Percentiles rank a stretch among this genome's conserved stretches.
These are phyloP conservation scores for Pichia sp. DNA, from an alignment of 1,139 yeast genomes.

Conservation along the genomic window DNA sequence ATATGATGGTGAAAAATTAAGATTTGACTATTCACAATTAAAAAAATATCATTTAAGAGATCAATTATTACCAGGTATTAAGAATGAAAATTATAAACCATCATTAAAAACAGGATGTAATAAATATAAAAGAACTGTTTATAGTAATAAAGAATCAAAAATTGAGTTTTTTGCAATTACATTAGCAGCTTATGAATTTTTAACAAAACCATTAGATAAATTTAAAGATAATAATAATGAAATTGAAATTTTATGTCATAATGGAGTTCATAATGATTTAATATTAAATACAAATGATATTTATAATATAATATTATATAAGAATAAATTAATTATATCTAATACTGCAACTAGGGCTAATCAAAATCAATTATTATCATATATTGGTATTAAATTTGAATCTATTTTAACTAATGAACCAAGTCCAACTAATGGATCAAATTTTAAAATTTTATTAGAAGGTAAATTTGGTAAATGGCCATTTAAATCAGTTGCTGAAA, in stretches of 20 bases:
- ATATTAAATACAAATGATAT: conserved; percentile 3
- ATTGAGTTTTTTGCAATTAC: conserved; percentile 9
- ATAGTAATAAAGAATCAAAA: conserved; percentile 7
- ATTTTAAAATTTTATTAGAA: conserved; percentile 14
- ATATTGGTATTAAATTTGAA: conserved; percentile 19
- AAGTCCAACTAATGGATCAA: conserved; percentile 10
- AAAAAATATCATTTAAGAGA: conserved; percentile 3
- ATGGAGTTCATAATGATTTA: conserved; percentile 18
- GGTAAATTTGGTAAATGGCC: conserved; percentile 13
- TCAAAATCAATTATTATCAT: conserved; percentile 10
- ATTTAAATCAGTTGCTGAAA: conserved; percentile 15
- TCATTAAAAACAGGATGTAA: background rate
- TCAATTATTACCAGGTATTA: conserved; percentile 1
- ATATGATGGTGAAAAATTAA: background rate
- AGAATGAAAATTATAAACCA: background rate
- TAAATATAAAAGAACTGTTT: background rate
- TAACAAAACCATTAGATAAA: background rate
- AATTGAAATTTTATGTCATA: conserved; percentile 16
- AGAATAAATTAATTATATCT: conserved; percentile 16
- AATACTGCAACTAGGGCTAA: conserved; percentile 11
- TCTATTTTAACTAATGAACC: conserved; percentile 6
- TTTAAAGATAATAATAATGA: background rate
- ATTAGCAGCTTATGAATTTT: conserved; percentile 12
- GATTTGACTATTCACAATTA: background rate
- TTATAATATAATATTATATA: conserved; percentile 15